Percentiles rank a stretch among this genome's conserved stretches.
Evolutionary conservation across 164 flowering plant genomes (phyloP).

Genomic region (Houttuynia cordata): DNA sequence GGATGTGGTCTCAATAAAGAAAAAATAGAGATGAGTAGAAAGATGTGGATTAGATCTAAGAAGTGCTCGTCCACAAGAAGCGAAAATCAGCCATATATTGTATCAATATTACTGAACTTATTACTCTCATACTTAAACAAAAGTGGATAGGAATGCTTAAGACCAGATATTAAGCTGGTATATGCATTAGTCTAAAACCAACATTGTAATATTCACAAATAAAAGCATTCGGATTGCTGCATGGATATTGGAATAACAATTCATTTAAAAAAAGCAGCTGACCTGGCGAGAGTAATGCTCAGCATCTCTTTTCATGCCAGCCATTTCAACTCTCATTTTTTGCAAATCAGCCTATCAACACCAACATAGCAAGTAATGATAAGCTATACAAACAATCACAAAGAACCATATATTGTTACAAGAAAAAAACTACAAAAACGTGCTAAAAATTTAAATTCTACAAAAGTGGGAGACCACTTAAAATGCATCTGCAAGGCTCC

Average conservation of each 20-base stretch:
- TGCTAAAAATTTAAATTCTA: not conserved
- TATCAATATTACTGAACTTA: too few relatives aligned
- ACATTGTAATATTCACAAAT: too few relatives aligned
- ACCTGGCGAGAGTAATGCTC: constrained; percentile 99
- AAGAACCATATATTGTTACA: not conserved
- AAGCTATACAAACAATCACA: not conserved
- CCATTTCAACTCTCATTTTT: constrained; percentile 96
- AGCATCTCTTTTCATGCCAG: constrained; percentile 99
- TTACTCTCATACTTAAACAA: too few relatives aligned
- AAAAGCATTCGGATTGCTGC: too few relatives aligned
- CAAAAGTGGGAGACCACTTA: too few relatives aligned
- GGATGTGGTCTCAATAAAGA: too few relatives aligned
- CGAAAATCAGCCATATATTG: too few relatives aligned
- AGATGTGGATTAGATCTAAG: too few relatives aligned
- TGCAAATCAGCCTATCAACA: constrained; percentile 75
- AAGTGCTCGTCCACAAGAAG: too few relatives aligned
- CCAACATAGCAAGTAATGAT: not conserved
- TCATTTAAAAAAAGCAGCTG: constrained; percentile 1
- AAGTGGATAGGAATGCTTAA: not conserved
- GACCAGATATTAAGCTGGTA: not conserved
- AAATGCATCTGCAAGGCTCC: too few relatives aligned
- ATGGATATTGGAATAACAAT: not conserved
- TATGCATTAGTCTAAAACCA: too few relatives aligned
- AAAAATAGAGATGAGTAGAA: too few relatives aligned
- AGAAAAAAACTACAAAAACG: not conserved